Conservation (phyloP, 371 early-diverging fungal genomes). For the Mucor circinelloides region DNA sequence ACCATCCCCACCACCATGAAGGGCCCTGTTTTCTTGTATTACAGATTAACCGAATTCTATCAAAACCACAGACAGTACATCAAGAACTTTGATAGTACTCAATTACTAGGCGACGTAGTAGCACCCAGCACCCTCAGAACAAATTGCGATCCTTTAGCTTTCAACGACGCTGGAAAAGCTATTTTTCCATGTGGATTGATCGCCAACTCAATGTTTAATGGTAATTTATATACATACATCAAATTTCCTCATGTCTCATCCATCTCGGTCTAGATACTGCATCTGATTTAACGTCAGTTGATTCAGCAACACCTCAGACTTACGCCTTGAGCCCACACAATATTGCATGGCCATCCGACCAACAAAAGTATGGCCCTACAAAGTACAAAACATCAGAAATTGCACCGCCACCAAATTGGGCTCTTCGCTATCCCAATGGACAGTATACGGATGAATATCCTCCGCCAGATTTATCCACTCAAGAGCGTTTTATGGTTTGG, state of each 20-base stretch:
- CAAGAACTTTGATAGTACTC: constrained; percentile 84
- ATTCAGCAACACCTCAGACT: constrained; percentile 5
- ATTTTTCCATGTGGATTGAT: constrained; percentile 98
- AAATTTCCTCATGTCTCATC: not conserved
- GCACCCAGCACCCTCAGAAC: constrained; percentile 22
- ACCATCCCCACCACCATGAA: constrained; percentile 68
- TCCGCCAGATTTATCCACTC: constrained; percentile 71
- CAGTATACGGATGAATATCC: constrained; percentile 32
- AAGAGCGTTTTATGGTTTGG: constrained; percentile 98
- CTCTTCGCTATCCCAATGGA: constrained; percentile 60
- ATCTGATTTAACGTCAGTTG: constrained; percentile 22
- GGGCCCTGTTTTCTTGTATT: constrained; percentile 90
- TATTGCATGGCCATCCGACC: constrained; percentile 93
- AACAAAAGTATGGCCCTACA: constrained; percentile 67
- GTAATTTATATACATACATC: constrained; percentile 19
- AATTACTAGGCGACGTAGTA: constrained; percentile 71
- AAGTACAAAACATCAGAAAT: constrained; percentile 57
- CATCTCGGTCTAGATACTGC: constrained; percentile 19
- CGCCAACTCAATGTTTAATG: constrained; percentile 96
- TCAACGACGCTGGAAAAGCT: constrained; percentile 26
- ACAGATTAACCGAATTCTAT: constrained; percentile 96
- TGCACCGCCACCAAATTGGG: constrained; percentile 85
- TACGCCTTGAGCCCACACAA: constrained; percentile 62
- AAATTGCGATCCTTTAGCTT: constrained; percentile 59
- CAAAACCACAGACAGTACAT: constrained; percentile 98